Evolutionary conservation across 2,329 filamentous ascomycete species (phyloP).

Genomic region (Claviceps africana): DNA sequence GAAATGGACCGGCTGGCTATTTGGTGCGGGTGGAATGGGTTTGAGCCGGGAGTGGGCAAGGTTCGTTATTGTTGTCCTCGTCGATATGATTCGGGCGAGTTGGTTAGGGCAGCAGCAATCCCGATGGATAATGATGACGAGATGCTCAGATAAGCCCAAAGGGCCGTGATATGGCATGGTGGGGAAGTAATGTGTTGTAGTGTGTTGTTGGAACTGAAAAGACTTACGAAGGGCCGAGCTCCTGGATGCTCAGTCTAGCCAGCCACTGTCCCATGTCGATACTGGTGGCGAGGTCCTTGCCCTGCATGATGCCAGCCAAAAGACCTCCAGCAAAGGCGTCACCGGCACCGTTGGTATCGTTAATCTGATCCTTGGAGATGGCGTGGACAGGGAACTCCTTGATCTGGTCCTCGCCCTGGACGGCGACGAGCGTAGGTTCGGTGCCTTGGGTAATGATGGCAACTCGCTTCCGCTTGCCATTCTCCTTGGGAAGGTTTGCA

Average conservation of each 20-base stretch:
- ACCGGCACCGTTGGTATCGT: slow-evolving; percentile 92
- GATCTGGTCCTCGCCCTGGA: slow-evolving; percentile 55
- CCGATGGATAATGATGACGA: not conserved
- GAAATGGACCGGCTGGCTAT: not conserved
- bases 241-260: slow-evolving; percentile 82
- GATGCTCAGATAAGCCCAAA: not conserved
- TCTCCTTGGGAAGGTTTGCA: slow-evolving; percentile 84
- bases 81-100: not conserved
- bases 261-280: slow-evolving; percentile 96
- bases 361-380: slow-evolving; percentile 66
- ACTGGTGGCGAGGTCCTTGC: slow-evolving; percentile 61
- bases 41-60: not conserved
- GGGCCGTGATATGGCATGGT: not conserved
- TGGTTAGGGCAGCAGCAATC: not conserved
- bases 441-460: slow-evolving; percentile 95
- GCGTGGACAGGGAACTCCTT: slow-evolving; percentile 69
- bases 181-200: not conserved
- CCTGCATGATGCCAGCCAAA: slow-evolving; percentile 75
- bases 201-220: not conserved
- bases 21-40: not conserved
- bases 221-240: slow-evolving; percentile 88
- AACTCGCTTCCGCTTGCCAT: slow-evolving; percentile 65
- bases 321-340: slow-evolving; percentile 96
- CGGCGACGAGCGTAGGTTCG: slow-evolving; percentile 72
- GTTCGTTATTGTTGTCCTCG: not conserved